Percentiles rank a stretch among this genome's conserved stretches.
phyloP scores from a whole-genome alignment of 1,284 basidiomycete genomes.

The Peniophora sp. region DNA sequence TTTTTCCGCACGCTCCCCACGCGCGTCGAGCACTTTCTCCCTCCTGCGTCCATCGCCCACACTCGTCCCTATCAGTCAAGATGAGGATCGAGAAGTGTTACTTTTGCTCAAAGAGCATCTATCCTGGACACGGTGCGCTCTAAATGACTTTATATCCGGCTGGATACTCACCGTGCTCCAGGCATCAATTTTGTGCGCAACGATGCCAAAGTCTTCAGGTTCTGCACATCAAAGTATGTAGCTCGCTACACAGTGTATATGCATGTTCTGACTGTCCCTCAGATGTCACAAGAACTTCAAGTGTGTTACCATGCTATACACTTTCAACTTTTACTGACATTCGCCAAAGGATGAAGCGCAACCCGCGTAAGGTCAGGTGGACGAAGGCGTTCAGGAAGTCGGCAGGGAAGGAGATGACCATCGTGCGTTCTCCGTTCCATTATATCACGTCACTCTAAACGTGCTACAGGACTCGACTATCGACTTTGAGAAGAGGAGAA shows the following conservation, averaged over 20 bases:
- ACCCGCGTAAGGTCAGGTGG: constrained; percentile 98
- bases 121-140: constrained; percentile 82
- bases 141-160: neutral
- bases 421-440: constrained; percentile 48
- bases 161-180: constrained; percentile 19
- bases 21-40: too few species aligned
- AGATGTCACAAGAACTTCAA: constrained; percentile 99
- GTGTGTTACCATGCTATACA: constrained; percentile 30
- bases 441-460: neutral
- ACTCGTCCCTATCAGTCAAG: too few species aligned
- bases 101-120: constrained; percentile 90
- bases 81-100: constrained; percentile 90
- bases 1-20: too few species aligned
- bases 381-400: constrained; percentile 99
- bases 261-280: constrained; percentile 4
- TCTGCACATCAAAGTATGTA: constrained; percentile 91
- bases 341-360: constrained; percentile 88
- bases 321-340: neutral
- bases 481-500: constrained; percentile 98
- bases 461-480: constrained; percentile 84
- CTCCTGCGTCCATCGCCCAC: too few species aligned
- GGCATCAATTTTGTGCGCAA: constrained; percentile 93
- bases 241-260: constrained; percentile 7
- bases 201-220: constrained; percentile 93
- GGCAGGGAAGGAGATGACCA: constrained; percentile 99